phyloP scores from a whole-genome alignment of 2,329 filamentous ascomycete species.

The Botrytis galanthina region DNA sequence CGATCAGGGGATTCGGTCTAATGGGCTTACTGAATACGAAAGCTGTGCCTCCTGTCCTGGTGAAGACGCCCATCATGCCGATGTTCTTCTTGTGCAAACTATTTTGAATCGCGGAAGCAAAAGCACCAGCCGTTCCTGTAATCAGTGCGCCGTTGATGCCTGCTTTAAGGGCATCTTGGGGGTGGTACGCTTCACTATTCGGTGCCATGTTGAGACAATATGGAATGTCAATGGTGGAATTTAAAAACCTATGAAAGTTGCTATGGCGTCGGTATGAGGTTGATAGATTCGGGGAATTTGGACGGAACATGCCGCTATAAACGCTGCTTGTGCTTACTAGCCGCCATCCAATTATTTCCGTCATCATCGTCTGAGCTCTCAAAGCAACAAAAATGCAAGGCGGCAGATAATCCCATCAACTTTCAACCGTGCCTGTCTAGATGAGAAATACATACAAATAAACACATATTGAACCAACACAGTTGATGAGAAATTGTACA shows the following conservation, averaged over 20 bases:
- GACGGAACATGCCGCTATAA: constrained; percentile 18
- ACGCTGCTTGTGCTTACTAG: constrained; percentile 3
- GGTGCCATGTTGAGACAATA: constrained; percentile 46
- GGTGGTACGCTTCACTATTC: constrained; percentile 58
- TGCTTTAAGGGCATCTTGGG: constrained; percentile 70
- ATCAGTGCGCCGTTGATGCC: constrained; percentile 63
- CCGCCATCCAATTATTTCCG: constrained; percentile 13
- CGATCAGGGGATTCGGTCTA: neutral
- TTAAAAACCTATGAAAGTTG: neutral
- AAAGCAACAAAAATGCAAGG: constrained; percentile 7
- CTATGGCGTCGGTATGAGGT: constrained; percentile 24
- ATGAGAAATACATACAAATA: constrained; percentile 12
- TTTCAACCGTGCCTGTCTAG: neutral
- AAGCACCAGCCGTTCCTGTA: constrained; percentile 65
- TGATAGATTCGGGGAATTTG: constrained; percentile 9
- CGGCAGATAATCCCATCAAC: neutral
- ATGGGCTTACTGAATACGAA: constrained; percentile 55
- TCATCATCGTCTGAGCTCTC: neutral
- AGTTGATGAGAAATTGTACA: neutral
- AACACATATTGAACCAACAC: neutral
- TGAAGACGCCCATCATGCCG: constrained; percentile 77
- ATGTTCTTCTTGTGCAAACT: constrained; percentile 80
- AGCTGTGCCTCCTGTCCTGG: constrained; percentile 72
- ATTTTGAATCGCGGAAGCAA: constrained; percentile 80
- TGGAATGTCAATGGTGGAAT: neutral